Percentiles rank a stretch among this genome's conserved stretches.
phyloP scores from a whole-genome alignment of 2,329 filamentous ascomycete genomes.

The Exophiala sp. region DNA sequence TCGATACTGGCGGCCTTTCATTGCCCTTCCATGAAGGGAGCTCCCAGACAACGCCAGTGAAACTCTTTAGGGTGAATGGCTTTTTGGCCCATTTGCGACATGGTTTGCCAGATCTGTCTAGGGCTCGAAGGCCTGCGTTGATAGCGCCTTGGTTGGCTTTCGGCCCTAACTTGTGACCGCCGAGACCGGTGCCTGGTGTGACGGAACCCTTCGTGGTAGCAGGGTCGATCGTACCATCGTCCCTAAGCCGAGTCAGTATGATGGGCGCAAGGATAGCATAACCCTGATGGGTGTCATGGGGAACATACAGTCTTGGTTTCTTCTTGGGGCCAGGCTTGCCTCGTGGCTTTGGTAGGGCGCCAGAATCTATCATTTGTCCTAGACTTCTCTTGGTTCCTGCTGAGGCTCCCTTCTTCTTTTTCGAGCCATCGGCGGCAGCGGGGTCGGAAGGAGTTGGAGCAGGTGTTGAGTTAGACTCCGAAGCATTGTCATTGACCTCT shows the following conservation, averaged over 20 bases:
- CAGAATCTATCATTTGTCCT: slow-evolving; percentile 47
- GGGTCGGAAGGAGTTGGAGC: slow-evolving; percentile 41
- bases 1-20: slow-evolving; percentile 34
- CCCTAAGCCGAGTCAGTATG: slow-evolving; percentile 34
- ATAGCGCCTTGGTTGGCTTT: slow-evolving; percentile 97
- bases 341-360: slow-evolving; percentile 58
- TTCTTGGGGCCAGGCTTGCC: slow-evolving; percentile 95
- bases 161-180: slow-evolving; percentile 74
- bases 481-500: slow-evolving; percentile 36
- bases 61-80: slow-evolving; percentile 78
- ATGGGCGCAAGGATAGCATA: background rate
- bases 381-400: slow-evolving; percentile 56
- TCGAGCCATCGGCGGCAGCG: slow-evolving; percentile 48
- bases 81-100: slow-evolving; percentile 88
- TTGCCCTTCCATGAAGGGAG: slow-evolving; percentile 73
- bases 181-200: slow-evolving; percentile 42
- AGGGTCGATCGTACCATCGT: slow-evolving; percentile 46
- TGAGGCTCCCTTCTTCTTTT: slow-evolving; percentile 71
- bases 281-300: background rate
- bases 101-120: slow-evolving; percentile 85
- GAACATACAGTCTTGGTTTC: slow-evolving; percentile 82
- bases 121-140: slow-evolving; percentile 88
- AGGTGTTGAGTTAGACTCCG: slow-evolving; percentile 33
- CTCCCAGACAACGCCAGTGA: slow-evolving; percentile 80
- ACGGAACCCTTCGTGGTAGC: slow-evolving; percentile 43